Evolutionary conservation across 768 basidiomycete species (phyloP).

Genomic region (Tylopilus subfusipes): DNA sequence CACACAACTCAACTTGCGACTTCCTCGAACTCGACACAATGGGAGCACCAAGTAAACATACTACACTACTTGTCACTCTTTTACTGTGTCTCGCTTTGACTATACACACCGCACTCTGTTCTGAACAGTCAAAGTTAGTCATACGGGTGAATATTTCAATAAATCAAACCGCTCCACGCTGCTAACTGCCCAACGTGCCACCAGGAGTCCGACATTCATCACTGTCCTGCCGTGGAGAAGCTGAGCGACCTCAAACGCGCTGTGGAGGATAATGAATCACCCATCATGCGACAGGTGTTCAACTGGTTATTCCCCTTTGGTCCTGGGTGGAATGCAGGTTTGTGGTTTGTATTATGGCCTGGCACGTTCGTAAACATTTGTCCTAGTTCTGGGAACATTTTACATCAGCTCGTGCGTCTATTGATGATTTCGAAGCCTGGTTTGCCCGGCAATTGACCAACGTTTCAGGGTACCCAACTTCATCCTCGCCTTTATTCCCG

Average conservation of each 20-base stretch:
- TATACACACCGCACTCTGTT: conserved; percentile 17
- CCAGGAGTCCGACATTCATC: conserved; percentile 44
- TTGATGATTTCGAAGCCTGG: conserved; percentile 16
- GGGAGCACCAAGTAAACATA: conserved; percentile 14
- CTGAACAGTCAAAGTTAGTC: conserved; percentile 24
- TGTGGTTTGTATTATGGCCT: conserved; percentile 12
- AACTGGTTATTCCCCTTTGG: conserved; percentile 84
- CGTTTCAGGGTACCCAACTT: conserved; percentile 81
- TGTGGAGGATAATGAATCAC: conserved; percentile 63
- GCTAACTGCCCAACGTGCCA: conserved; percentile 12
- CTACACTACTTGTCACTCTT: conserved; percentile 42
- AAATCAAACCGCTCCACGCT: not conserved
- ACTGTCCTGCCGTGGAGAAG: conserved; percentile 40
- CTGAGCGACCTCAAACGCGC: conserved; percentile 58
- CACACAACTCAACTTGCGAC: not conserved
- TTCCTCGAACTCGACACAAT: conserved; percentile 13
- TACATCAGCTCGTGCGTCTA: conserved; percentile 89
- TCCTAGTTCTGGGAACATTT: conserved; percentile 78
- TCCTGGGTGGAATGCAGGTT: conserved; percentile 81
- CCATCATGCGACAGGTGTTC: conserved; percentile 77
- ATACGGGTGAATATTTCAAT: conserved; percentile 28
- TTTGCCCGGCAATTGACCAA: conserved; percentile 18
- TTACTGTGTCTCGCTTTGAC: conserved; percentile 33
- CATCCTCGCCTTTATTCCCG: conserved; percentile 91
- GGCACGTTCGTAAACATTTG: conserved; percentile 21